Evolutionary conservation across 106 monocot species (phyloP), one percentile per base, ranked within the genome.

Genomic region (Agapanthus africanus): DNA sequence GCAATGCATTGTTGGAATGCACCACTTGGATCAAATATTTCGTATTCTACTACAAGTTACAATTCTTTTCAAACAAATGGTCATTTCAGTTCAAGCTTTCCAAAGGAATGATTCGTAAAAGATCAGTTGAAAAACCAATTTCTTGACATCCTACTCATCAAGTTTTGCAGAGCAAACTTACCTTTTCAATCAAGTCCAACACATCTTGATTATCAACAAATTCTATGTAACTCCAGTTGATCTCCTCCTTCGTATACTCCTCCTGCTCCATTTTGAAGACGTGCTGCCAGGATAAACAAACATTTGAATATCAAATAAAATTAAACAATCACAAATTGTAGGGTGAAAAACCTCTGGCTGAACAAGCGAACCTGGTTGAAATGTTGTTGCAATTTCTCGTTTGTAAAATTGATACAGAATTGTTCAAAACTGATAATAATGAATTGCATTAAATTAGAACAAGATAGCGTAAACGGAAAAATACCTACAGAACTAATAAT

Each of bases 321-420:
- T 25, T 15, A 49, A 28, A 10, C 8, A 22, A 50, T n/a, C 49
- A 33, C 21, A 34, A 31, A 5, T 27, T 41, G 33, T 34, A 30
- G 34, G 33, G 28, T 15, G 4, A 34, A 40, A 30, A 66, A 67
- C 30, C 4, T 38, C 14, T 52, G 36, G 70, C 19, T 61, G 49
- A 70, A 31, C 8, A 77, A 64, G 25, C 25, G 18, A 72, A 95
- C 95, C 95, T 91, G 95, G 77, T 91, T 95, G 63, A 95, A 95
- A 75, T 95, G 95, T 46, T 95, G 95, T 69, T 91, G 95, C 70
- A 95, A 77, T 73, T 95, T 95, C 76, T 95, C 95, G 83, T 95
- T 95, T 22, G 95, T 95, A 66, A 87, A 90, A 66, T 94, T 94
- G 79, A 94, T 94, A 62, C 94, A 94, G 59, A 94, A 80, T 76